phyloP scores from a whole-genome alignment of 352 stramenopile genomes.

The Phytophthora hybrid region DNA sequence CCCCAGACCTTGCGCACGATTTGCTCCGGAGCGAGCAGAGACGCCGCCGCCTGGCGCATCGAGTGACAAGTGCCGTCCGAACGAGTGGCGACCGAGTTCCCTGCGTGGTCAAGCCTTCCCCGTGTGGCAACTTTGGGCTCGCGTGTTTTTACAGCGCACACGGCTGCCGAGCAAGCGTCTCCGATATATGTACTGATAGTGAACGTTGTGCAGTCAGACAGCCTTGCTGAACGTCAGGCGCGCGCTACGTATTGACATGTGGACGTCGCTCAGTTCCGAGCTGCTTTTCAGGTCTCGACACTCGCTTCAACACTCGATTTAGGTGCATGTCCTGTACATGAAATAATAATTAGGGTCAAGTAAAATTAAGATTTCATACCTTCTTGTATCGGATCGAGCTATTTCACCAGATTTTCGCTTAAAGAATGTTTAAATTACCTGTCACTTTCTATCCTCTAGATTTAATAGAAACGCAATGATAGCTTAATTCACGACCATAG shows the following conservation, averaged over 20 bases:
- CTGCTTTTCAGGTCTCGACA: neutral
- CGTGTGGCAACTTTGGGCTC: slow-evolving; percentile 5
- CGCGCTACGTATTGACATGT: neutral
- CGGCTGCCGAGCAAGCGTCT: slow-evolving; percentile 25
- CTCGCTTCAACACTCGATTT: neutral
- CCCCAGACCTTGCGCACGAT: slow-evolving; percentile 34
- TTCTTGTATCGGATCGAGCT: neutral
- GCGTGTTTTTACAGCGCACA: slow-evolving; percentile 27
- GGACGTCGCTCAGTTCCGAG: neutral
- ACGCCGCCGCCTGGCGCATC: slow-evolving; percentile 7
- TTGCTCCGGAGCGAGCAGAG: slow-evolving; percentile 30
- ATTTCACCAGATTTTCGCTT: neutral
- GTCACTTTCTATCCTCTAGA: neutral
- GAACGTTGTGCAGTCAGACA: neutral
- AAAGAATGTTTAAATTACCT: neutral
- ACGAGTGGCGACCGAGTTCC: slow-evolving; percentile 10
- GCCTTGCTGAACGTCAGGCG: neutral
- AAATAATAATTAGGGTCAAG: neutral
- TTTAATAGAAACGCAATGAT: slow-evolving; percentile 19
- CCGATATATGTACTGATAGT: too few relatives aligned
- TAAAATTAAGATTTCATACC: neutral
- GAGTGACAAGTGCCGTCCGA: slow-evolving; percentile 19
- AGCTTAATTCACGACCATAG: slow-evolving; percentile 23
- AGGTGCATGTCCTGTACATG: too few relatives aligned
- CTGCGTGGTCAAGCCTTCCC: neutral